Conservation (phyloP, 2,329 filamentous ascomycete species). For the Apiospora sp. region DNA sequence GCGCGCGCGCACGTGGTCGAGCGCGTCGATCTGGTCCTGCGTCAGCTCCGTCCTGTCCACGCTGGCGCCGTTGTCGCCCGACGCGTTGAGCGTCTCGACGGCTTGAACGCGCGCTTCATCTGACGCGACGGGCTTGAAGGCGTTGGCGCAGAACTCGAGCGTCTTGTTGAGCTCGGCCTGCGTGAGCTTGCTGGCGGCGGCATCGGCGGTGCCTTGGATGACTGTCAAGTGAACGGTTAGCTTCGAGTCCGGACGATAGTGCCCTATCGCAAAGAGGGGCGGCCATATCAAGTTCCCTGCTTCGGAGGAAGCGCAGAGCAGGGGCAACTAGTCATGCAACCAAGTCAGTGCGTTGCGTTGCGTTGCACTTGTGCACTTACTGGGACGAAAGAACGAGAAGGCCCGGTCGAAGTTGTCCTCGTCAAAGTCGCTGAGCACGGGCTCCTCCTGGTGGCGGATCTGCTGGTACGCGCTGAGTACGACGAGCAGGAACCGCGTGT, state of each 20-base stretch:
- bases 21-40: neutral
- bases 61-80: conserved; percentile 28
- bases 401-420: conserved; percentile 53
- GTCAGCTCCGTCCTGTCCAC: conserved; percentile 34
- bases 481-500: conserved; percentile 56
- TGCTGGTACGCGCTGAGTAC: conserved; percentile 50
- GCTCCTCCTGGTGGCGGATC: conserved; percentile 48
- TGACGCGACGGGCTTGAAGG: conserved; percentile 36
- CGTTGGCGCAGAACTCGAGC: conserved; percentile 44
- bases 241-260: neutral
- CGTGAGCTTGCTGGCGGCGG: conserved; percentile 38
- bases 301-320: too few relatives aligned
- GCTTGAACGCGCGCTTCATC: conserved; percentile 24
- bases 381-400: conserved; percentile 50
- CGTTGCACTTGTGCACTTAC: too few relatives aligned
- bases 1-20: conserved; percentile 10
- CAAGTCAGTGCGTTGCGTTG: too few relatives aligned
- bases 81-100: conserved; percentile 28
- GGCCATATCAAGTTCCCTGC: too few relatives aligned
- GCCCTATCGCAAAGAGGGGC: too few relatives aligned
- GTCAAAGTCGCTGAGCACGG: conserved; percentile 50
- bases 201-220: conserved; percentile 48
- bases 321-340: neutral
- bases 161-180: conserved; percentile 43
- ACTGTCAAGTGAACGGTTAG: conserved; percentile 36